Evolutionary conservation across 495 filamentous ascomycete genomes (phyloP).

Genomic region (Podospora bellae-mahoneyi): DNA sequence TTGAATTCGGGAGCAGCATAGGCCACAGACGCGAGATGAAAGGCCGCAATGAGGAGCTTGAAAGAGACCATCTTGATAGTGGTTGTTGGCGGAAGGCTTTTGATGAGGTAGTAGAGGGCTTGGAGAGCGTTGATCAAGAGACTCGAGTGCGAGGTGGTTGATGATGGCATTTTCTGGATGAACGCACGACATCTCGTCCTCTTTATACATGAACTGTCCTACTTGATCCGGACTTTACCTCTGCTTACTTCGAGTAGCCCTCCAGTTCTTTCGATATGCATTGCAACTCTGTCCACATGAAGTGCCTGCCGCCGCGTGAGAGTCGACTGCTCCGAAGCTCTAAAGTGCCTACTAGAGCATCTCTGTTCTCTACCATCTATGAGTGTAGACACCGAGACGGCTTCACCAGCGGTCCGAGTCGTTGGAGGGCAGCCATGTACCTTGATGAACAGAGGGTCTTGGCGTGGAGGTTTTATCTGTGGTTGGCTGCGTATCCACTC

Average conservation of each 20-base stretch:
- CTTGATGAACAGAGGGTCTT: background rate
- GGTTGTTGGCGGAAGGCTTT: background rate
- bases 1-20: background rate
- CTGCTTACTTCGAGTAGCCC: background rate
- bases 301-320: background rate
- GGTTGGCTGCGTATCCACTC: background rate
- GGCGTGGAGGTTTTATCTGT: background rate
- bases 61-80: slow-evolving; percentile 11
- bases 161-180: background rate
- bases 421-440: background rate
- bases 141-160: background rate
- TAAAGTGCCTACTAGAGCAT: background rate
- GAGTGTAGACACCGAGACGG: background rate
- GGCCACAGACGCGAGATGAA: background rate
- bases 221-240: background rate
- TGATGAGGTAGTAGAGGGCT: background rate
- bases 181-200: background rate
- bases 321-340: background rate
- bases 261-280: background rate
- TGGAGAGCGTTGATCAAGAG: background rate
- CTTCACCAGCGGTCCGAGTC: background rate
- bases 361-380: background rate
- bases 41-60: slow-evolving; percentile 5
- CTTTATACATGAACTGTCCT: background rate
- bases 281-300: background rate